Conservation (phyloP, 176 grass and related monocot species). For the Carex myosuroides region DNA sequence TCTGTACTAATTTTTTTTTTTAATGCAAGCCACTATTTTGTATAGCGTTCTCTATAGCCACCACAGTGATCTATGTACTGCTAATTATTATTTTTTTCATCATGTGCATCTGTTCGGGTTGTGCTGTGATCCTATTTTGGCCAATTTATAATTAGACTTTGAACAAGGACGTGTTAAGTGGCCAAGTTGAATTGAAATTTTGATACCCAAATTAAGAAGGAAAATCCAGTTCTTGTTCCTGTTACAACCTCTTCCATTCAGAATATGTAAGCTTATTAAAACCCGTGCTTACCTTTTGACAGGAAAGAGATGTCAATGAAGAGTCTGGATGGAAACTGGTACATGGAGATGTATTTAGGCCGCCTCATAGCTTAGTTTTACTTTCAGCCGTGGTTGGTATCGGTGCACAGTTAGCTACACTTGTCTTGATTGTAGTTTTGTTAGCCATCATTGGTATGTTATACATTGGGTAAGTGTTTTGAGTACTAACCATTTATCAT, state of each 20-base stretch:
- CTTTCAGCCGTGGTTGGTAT: conserved; percentile 83
- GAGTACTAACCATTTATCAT: conserved; percentile 14
- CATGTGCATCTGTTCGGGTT: too few species aligned
- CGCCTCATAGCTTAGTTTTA: conserved; percentile 67
- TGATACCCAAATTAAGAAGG: neutral
- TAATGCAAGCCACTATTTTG: too few species aligned
- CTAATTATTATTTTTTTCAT: too few species aligned
- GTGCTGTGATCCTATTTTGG: too few species aligned
- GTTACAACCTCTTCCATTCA: conserved; percentile 11
- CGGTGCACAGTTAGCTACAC: conserved; percentile 67
- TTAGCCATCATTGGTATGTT: conserved; percentile 89
- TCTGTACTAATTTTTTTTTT: too few species aligned
- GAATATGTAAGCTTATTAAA: neutral
- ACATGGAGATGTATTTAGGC: conserved; percentile 93
- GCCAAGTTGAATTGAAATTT: too few species aligned
- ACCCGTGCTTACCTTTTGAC: conserved; percentile 23
- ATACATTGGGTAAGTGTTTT: conserved; percentile 70
- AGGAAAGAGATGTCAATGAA: conserved; percentile 95
- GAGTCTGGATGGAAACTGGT: conserved; percentile 99
- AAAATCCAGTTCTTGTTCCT: neutral
- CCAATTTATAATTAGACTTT: too few species aligned
- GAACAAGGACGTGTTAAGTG: too few species aligned
- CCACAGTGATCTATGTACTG: too few species aligned
- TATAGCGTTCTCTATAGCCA: too few species aligned
- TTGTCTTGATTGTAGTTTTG: conserved; percentile 81